Conservation (phyloP, 805 yeast species). For the Lipomyces anomalus region DNA sequence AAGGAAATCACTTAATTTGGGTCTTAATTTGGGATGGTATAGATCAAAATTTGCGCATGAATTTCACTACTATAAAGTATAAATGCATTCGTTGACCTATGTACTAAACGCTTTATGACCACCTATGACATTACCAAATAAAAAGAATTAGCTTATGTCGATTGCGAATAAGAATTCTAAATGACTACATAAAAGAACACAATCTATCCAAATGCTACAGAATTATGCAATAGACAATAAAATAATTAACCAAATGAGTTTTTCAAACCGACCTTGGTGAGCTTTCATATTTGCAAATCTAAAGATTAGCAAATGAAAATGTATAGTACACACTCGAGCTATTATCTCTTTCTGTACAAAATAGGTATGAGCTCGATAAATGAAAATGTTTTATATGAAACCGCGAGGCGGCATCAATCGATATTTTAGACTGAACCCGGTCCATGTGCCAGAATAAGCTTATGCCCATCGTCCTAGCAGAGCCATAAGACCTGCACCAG, state of each 20-base stretch:
- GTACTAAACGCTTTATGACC: too few species aligned
- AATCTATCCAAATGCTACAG: too few species aligned
- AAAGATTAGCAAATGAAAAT: not conserved
- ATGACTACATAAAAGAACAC: too few species aligned
- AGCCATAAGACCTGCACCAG: conserved; percentile 67
- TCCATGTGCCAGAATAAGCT: not conserved
- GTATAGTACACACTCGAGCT: not conserved
- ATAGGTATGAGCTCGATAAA: not conserved
- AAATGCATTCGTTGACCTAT: too few species aligned
- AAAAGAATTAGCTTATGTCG: too few species aligned
- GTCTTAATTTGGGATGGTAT: not conserved
- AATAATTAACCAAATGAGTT: too few species aligned
- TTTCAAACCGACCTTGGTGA: not conserved
- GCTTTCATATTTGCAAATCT: not conserved
- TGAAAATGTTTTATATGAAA: not conserved
- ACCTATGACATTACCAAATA: too few species aligned
- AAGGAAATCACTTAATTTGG: not conserved
- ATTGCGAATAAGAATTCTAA: too few species aligned
- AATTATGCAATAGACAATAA: too few species aligned
- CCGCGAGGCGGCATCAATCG: not conserved
- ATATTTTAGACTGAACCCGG: not conserved
- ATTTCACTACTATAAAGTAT: not conserved
- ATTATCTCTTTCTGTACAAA: not conserved
- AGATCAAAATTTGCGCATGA: not conserved
- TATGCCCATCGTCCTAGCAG: conserved; percentile 70